Evolutionary conservation across 331 rosid species (phyloP), one percentile per base, ranked within the genome.

Genomic region (Dryas integrifolia): DNA sequence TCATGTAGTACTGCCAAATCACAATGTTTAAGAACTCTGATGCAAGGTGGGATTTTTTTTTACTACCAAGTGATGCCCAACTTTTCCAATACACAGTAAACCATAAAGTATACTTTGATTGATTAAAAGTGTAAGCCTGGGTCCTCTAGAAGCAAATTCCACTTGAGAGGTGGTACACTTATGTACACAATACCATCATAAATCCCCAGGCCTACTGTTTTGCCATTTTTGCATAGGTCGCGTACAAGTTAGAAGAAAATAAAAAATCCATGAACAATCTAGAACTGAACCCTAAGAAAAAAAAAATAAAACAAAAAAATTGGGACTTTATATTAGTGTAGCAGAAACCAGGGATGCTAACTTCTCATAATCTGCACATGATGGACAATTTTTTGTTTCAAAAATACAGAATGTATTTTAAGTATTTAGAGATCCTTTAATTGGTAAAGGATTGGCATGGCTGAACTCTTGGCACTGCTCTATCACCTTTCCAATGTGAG

Each of bases 331-430:
- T 1, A 9, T 24, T 24, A 21, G 57, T 47, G 52, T 7, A 60
- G 66, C 51, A 38, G 64, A 73, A 73, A 62, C 18, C 56, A 26
- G 59, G 41, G 12, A 10, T 24, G 43, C 50, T 46, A 46, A 65
- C 15, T 6, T 24, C 24, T 65, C 38, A 30, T 41, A 15, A 46
- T 65, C 46, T 12, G 70, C 56, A 24, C 41, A 46, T 6, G 46
- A 30, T 3, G 58, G 55, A 14, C 45, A 47, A 24, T 3, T 7
- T 48, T 47, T 13, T 48, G 4, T 14, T 4, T 67, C 26, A 39
- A 35, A 48, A 67, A 16, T 30, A 55, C 59, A 60, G 57, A 51
- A 73, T 30, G 35, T 30, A 30, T 30, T 30, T 30, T 30, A 30
- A 30, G 35, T 30, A 30, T 30, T 30, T 30, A 1, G 35, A 30